Evolutionary conservation across 495 filamentous ascomycete species (phyloP), one percentile per base, ranked within the genome.

Genomic region (Penicillium arizonense): DNA sequence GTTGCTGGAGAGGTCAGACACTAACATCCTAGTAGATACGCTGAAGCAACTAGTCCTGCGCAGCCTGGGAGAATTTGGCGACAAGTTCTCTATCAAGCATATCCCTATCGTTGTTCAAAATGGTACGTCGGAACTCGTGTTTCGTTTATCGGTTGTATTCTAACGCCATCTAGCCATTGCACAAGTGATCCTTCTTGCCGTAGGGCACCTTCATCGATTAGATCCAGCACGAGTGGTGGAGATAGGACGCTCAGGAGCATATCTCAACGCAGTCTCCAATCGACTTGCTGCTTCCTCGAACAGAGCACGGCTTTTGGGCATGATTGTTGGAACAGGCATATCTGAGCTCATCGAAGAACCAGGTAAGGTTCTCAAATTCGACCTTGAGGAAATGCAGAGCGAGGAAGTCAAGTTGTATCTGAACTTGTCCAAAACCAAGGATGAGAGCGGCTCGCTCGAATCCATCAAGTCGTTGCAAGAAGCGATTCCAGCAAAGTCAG

Each of bases 71-170:
- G 79, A 88, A 33, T 96, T 96, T 63, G 88, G 87, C 10, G 92
- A 97, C 57, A 84, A 88, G 46, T 74, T 97, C 33, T 92, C 87
- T 61, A 91, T 97, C 58, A 88, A 85, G 52, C 90, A 96, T 65
- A 83, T 86, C 5, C 86, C 91, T 3, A 81, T 87, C 18, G 63
- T 90, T 32, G 85, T 89, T 56, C 94, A 99, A 78, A 90, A 97
- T 81, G 88, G 90, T 89, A 61, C 50, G 69, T 69, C 34, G 11
- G 37, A 9, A 28, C 5, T 28, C 12, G 16, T 7, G 1, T 8
- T 18, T 42, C 14, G 5, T 16, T 8, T 12, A 26, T 16, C n/a
- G 33, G 8, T 3, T 12, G 13, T 6, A 40, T 33, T 5, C 8
- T 38, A 7, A 36, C 37, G 12, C n/a, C 30, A 5, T 24, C 21